phyloP scores from a whole-genome alignment of 2,329 filamentous ascomycete genomes.

The Microsporum ferrugineum region DNA sequence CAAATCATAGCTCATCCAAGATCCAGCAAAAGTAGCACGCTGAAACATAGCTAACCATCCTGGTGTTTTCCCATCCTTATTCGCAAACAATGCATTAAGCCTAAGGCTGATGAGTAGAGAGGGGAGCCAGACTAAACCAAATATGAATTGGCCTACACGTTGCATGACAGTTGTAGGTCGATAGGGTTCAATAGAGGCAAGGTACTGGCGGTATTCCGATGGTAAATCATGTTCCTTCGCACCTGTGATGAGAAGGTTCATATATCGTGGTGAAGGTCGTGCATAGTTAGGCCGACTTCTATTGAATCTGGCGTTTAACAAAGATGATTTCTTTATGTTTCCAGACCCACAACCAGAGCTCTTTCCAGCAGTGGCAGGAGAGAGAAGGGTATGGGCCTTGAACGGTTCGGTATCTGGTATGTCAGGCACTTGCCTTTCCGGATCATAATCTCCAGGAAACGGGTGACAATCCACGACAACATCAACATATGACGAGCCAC shows the following conservation, averaged over 20 bases:
- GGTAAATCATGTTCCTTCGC: slow-evolving; percentile 73
- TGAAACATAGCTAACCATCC: slow-evolving; percentile 50
- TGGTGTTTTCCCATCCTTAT: slow-evolving; percentile 57
- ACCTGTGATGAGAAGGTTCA: slow-evolving; percentile 67
- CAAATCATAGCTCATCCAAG: slow-evolving; percentile 56
- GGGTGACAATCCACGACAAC: slow-evolving; percentile 67
- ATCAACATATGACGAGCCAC: slow-evolving; percentile 73
- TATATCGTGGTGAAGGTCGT: slow-evolving; percentile 72
- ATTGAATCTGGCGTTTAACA: not conserved
- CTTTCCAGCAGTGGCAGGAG: slow-evolving; percentile 37
- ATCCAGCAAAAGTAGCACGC: slow-evolving; percentile 42
- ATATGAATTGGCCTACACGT: slow-evolving; percentile 50
- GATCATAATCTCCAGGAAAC: slow-evolving; percentile 43
- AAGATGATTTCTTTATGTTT: not conserved
- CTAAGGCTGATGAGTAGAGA: slow-evolving; percentile 45
- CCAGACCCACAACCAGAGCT: slow-evolving; percentile 9
- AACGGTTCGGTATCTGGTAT: slow-evolving; percentile 55
- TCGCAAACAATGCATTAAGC: slow-evolving; percentile 39
- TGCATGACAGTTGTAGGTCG: slow-evolving; percentile 57
- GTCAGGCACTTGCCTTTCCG: slow-evolving; percentile 49
- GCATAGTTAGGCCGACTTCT: slow-evolving; percentile 34
- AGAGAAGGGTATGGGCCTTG: slow-evolving; percentile 74
- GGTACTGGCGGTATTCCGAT: slow-evolving; percentile 61
- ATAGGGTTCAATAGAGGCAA: slow-evolving; percentile 59
- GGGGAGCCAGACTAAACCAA: slow-evolving; percentile 51